phyloP scores from a whole-genome alignment of 331 rosid genomes.

The Stylosanthes scabra region DNA sequence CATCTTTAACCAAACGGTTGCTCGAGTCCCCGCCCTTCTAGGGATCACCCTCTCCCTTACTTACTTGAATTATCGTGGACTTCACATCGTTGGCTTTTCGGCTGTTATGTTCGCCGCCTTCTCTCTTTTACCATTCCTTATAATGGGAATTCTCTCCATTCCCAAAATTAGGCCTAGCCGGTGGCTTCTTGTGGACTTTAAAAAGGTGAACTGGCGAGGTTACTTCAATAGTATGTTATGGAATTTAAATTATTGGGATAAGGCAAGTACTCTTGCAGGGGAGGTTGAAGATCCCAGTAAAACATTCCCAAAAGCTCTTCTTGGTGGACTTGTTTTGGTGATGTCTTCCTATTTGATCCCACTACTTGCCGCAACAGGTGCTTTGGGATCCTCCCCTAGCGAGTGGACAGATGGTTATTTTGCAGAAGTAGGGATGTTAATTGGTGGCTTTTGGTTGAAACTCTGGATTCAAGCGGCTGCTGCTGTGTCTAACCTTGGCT shows the following conservation, averaged over 20 bases:
- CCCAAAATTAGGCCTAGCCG: constrained; percentile 56
- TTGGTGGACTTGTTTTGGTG: constrained; percentile 76
- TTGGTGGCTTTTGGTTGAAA: constrained; percentile 88
- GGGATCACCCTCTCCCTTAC: constrained; percentile 70
- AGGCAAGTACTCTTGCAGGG: constrained; percentile 88
- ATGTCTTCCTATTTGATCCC: constrained; percentile 78
- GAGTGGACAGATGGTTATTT: constrained; percentile 89
- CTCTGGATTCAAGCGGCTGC: constrained; percentile 87
- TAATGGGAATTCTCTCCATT: constrained; percentile 66
- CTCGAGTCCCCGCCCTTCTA: constrained; percentile 75
- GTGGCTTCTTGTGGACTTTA: constrained; percentile 65
- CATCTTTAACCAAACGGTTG: constrained; percentile 48
- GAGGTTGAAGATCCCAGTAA: constrained; percentile 79
- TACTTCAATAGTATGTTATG: constrained; percentile 84
- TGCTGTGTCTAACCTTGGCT: constrained; percentile 88
- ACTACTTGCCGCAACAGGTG: constrained; percentile 87
- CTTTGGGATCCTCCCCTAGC: constrained; percentile 51
- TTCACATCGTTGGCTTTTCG: constrained; percentile 81
- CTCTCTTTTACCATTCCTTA: constrained; percentile 72
- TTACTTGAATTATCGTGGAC: constrained; percentile 78
- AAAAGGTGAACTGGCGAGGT: constrained; percentile 68
- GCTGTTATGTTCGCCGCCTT: constrained; percentile 73
- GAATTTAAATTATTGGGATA: constrained; percentile 93
- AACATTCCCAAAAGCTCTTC: constrained; percentile 76
- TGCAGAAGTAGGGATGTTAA: constrained; percentile 73